These are phyloP conservation scores for Amoeboradix gromovi DNA, from an alignment of 371 early-diverging fungal genomes.

Conservation along the genomic window DNA sequence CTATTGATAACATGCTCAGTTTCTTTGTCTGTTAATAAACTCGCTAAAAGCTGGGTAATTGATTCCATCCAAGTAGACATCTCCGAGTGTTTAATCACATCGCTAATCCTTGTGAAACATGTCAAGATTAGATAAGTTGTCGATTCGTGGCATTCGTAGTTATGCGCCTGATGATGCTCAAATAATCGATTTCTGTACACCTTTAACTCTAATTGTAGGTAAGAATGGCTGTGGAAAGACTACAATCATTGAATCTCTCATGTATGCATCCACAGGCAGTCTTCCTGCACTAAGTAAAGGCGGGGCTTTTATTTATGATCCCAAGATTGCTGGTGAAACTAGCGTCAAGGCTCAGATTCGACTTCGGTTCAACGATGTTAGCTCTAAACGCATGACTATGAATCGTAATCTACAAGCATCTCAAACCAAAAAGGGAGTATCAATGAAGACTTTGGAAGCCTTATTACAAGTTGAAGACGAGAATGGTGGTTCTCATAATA, in stretches of 20 bases:
- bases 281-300: conserved; percentile 54
- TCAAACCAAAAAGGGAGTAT: conserved; percentile 24
- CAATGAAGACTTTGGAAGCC: conserved; percentile 62
- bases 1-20: conserved; percentile 18
- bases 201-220: conserved; percentile 94
- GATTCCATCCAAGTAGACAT: conserved; percentile 47
- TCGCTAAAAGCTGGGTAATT: conserved; percentile 36
- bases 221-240: conserved; percentile 97
- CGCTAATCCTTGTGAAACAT: no score
- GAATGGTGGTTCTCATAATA: conserved; percentile 30
- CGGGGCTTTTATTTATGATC: conserved; percentile 92
- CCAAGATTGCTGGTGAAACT: conserved; percentile 51
- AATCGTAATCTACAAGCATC: conserved; percentile 50
- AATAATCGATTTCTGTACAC: conserved; percentile 63
- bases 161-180: conserved; percentile 47
- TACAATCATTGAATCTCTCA: conserved; percentile 91
- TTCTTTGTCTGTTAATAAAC: conserved; percentile 45
- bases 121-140: conserved; percentile 30
- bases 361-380: conserved; percentile 50
- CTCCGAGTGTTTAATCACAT: no score
- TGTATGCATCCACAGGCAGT: conserved; percentile 88
- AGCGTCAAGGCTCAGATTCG: conserved; percentile 83
- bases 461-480: conserved; percentile 29
- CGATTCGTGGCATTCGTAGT: conserved; percentile 76
- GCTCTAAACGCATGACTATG: conserved; percentile 37